Conservation (phyloP, 1,284 basidiomycete species). For the Melampsora larici-populina region DNA sequence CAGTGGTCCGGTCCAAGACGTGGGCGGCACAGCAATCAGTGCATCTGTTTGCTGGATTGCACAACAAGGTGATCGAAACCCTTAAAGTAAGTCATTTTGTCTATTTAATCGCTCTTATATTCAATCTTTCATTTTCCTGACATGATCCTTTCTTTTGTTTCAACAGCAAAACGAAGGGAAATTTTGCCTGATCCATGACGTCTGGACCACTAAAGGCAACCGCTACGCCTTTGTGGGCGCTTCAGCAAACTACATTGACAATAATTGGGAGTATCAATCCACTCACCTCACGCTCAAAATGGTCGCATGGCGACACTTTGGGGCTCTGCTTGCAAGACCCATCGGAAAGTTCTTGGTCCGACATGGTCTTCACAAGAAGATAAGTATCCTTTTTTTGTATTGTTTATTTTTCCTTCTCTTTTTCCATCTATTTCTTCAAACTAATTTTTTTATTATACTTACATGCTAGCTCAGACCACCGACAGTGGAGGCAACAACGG, state of each 20-base stretch:
- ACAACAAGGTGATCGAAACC: no score
- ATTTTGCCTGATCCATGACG: conserved; percentile 1
- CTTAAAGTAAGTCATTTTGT: no score
- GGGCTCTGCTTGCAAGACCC: not conserved
- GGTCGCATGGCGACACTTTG: conserved; percentile 6
- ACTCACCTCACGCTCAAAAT: conserved; percentile 3
- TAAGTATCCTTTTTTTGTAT: not conserved
- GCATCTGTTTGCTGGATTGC: no score
- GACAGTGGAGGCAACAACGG: conserved; percentile 1
- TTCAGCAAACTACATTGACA: not conserved
- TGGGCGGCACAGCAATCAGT: no score
- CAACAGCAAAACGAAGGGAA: not conserved
- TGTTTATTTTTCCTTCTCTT: no score
- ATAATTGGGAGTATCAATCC: not conserved
- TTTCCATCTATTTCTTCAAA: no score
- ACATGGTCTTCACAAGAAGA: conserved; percentile 9
- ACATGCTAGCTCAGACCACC: no score
- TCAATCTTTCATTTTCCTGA: no score
- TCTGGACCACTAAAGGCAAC: conserved; percentile 13
- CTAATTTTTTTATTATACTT: no score
- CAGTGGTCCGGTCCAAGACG: no score
- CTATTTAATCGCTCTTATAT: no score
- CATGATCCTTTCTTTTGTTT: no score
- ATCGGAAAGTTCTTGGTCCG: not conserved
- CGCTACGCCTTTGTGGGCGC: conserved; percentile 2